A percentile compares a stretch with the other conserved stretches of the same genome.
Evolutionary conservation across 2,329 filamentous ascomycete species (phyloP).

Genomic region (Colletotrichum liriopes): DNA sequence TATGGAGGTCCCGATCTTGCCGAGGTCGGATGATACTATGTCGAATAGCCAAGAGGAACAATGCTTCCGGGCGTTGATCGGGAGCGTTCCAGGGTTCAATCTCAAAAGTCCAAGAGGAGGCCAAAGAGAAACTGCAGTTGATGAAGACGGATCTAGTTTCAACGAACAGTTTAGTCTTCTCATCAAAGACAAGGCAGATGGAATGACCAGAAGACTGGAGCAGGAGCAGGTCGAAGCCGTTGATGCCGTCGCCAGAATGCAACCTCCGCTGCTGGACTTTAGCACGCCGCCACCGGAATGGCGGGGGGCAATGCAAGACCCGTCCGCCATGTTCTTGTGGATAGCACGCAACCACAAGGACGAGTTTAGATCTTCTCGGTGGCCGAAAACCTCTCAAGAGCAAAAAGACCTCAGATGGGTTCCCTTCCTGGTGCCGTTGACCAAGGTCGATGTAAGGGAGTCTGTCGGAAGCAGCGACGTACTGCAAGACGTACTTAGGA

Average conservation of each 20-base stretch:
- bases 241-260: conserved; percentile 48
- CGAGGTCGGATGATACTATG: conserved; percentile 5
- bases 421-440: conserved; percentile 14
- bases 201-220: conserved; percentile 41
- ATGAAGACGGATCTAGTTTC: conserved; percentile 36
- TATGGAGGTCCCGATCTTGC: background rate
- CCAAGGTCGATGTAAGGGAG: conserved; percentile 2
- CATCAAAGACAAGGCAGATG: conserved; percentile 41
- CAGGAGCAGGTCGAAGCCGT: conserved; percentile 50
- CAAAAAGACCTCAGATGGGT: conserved; percentile 17
- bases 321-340: conserved; percentile 47
- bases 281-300: conserved; percentile 47
- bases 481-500: background rate
- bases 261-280: conserved; percentile 50
- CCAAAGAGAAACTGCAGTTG: background rate
- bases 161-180: conserved; percentile 47
- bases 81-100: background rate
- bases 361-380: conserved; percentile 23
- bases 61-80: background rate
- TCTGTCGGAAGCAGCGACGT: conserved; percentile 2
- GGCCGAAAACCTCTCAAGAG: conserved; percentile 40
- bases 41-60: background rate
- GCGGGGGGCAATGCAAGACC: conserved; percentile 37
- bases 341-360: conserved; percentile 21
- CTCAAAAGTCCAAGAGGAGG: too few relatives aligned